Base-by-base conservation (phyloP, 1,284 basidiomycete species). In the Ceratobasidium sp. region DNA sequence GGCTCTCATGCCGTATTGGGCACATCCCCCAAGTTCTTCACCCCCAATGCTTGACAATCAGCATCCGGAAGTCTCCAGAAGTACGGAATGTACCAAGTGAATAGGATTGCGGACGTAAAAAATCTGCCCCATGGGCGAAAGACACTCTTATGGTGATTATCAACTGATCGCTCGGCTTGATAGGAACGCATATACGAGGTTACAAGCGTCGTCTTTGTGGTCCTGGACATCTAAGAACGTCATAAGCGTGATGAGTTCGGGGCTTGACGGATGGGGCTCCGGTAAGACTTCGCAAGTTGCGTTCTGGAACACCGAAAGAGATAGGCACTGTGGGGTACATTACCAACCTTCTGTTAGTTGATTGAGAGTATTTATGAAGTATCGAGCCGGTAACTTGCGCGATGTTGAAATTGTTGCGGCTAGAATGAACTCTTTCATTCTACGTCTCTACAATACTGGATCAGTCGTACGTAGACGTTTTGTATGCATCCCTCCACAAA, bases 151-250 rank as follows among this genome's bases (percentile, higher is more conserved):
- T 20, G 28, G 59, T 46, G 59, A 62, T 66, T 50, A 74, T 65
- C 71, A 48, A 74, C 59, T 61, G 46, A 74, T 74, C 71, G 52
- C 46, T n/a, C 56, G 26, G 48, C 46, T 74, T 26, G 69, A 62
- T 62, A 62, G 59, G 59, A 64, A 64, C 46, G 59, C 61, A 74
- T 74, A 64, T 48, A 74, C 46, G 13, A 20, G 23, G 23, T 48
- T 44, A 26, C 42, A n/a, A 52, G 57, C 57, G 15, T 65, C 48
- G 59, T 52, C 71, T 65, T 65, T 48, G 70, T 4, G 61, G 46
- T 48, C 56, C 57, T 28, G 17, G 20, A 62, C 52, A 73, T 48
- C 40, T 48, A 50, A 59, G 44, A 64, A 44, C 57, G 23, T 46
- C 26, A 50, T 23, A 48, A 50, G 48, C 20, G 40, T 48, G 46